A percentile compares a stretch with the other conserved stretches of the same genome.
These are phyloP conservation scores for Fraxinus paxiana DNA, from an alignment of 305 asterid species.

Conservation along the genomic window DNA sequence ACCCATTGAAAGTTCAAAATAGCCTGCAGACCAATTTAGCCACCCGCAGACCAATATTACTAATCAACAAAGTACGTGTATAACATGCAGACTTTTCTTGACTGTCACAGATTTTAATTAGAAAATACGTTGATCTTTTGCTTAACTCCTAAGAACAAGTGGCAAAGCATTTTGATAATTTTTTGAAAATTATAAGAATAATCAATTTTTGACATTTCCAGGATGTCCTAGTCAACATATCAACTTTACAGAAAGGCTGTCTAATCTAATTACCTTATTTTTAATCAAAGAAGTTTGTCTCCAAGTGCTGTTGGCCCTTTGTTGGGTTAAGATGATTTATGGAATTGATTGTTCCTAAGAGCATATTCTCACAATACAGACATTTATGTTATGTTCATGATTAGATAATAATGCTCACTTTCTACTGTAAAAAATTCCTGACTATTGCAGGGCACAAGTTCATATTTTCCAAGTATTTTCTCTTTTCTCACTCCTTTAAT, in stretches of 20 bases:
- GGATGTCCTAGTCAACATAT: slow-evolving; percentile 26
- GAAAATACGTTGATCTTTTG: slow-evolving; percentile 27
- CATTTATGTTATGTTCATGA: neutral
- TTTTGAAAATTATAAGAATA: slow-evolving; percentile 18
- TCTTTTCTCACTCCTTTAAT: neutral
- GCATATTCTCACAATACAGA: neutral
- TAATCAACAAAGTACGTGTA: neutral
- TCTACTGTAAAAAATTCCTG: neutral
- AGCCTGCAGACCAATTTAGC: neutral
- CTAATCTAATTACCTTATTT: slow-evolving; percentile 3
- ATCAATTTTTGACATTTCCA: slow-evolving; percentile 32
- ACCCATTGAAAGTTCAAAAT: neutral
- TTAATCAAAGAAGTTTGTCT: slow-evolving; percentile 6
- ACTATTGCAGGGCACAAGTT: neutral
- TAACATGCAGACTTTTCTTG: neutral
- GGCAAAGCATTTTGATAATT: neutral
- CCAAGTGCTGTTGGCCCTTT: neutral
- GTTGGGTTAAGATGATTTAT: slow-evolving; percentile 11
- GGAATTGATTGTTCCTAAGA: neutral
- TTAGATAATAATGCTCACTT: neutral
- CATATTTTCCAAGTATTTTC: neutral
- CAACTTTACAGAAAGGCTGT: slow-evolving; percentile 19
- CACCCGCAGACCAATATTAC: neutral
- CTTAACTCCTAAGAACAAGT: slow-evolving; percentile 48
- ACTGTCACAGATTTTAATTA: neutral